phyloP scores from a whole-genome alignment of 371 early-diverging fungal species.

The Circinella umbellata region DNA sequence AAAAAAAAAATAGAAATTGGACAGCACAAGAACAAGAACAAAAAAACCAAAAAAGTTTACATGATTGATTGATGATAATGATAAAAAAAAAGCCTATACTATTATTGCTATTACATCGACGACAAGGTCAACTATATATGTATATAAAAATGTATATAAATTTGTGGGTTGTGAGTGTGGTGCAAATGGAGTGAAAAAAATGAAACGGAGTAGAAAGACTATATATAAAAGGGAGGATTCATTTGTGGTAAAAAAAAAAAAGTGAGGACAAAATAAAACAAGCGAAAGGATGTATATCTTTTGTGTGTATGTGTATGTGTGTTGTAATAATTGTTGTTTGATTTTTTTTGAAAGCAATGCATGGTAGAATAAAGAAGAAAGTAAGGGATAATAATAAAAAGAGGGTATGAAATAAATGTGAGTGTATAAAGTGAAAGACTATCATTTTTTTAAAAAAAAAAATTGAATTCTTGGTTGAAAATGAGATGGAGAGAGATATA shows the following conservation, averaged over 20 bases:
- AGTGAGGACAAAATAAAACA: no score
- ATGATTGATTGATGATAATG: no score
- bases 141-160: slow-evolving; percentile 3
- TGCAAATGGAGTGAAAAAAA: neutral
- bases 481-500: neutral
- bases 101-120: slow-evolving; percentile 12
- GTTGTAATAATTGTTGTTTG: no score
- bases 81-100: neutral
- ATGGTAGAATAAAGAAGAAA: no score
- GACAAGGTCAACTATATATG: neutral
- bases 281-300: no score
- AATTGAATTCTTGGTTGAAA: neutral
- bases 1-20: neutral
- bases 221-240: neutral
- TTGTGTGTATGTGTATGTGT: no score
- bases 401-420: neutral
- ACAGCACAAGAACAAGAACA: no score
- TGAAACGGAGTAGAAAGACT: neutral
- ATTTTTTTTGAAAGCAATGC: no score
- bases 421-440: neutral
- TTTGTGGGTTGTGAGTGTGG: slow-evolving; percentile 8
- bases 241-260: no score
- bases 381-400: neutral
- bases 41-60: no score
- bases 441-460: neutral